Evolutionary conservation across 345 rosid genomes (phyloP), one percentile per base, ranked within the genome.

Genomic region (Murraya paniculata): DNA sequence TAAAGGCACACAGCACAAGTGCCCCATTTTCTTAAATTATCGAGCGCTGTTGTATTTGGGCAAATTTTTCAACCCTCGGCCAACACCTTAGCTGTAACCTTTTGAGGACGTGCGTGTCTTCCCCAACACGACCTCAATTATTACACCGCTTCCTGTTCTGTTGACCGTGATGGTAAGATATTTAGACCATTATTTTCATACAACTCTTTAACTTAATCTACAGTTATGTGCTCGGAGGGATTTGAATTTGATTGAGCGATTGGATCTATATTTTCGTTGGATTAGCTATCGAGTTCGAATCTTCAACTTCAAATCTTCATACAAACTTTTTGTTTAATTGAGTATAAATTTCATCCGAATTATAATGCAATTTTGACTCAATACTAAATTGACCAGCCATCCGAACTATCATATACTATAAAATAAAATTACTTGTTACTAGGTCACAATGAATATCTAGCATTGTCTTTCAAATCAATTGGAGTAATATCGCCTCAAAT

Each of bases 31-130:
- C 28, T 35, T 18, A 11, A 31, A 22, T 24, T 35, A 41, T 50
- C 66, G 55, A 48, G 57, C 78, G 68, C 22, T 61, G 69, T 50
- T 68, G 75, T 38, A 69, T 36, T 68, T 68, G 64, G 75, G 65
- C 79, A 13, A 24, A 25, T 4, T 38, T 77, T 64, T 64, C 71
- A 14, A 27, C 64, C 76, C 66, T 21, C 27, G 36, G 36, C 58
- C 66, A 11, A 3, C 60, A 45, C 56, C 76, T 68, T 66, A 19
- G 74, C 69, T 74, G 55, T 74, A 35, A 7, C 22, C 56, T 38
- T 28, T 45, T 38, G 5, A 39, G 73, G 73, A 57, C 77, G 24
- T 75, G 71, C 77, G 39, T 75, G 64, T 22, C 38, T 53, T 71
- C 28, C 25, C 76, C 28, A 25, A 28, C 59, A 38, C 14, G 0